Evolutionary conservation across 2,329 filamentous ascomycete species (phyloP).

Genomic region (Emergomyces africanus): DNA sequence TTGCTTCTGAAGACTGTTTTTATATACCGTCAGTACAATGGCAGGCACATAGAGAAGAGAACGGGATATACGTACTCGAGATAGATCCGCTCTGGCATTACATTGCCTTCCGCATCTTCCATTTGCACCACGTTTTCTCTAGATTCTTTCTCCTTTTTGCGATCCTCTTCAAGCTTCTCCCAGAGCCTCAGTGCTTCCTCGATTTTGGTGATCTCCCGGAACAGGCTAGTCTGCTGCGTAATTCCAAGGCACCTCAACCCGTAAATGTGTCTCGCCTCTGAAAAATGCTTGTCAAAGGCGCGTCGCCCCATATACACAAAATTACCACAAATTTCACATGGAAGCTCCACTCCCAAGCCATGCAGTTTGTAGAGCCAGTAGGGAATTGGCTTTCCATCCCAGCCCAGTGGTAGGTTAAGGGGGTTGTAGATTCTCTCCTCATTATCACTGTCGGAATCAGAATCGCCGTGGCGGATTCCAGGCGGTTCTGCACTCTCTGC

Average conservation of each 20-base stretch:
- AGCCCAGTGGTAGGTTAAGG: constrained; percentile 84
- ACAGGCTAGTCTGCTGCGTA: constrained; percentile 69
- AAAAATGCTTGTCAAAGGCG: constrained; percentile 98
- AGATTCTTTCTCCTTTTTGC: constrained; percentile 61
- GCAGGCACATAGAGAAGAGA: neutral
- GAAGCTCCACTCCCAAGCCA: constrained; percentile 84
- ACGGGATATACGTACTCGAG: constrained; percentile 45
- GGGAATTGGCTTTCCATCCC: constrained; percentile 98
- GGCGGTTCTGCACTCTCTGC: constrained; percentile 41
- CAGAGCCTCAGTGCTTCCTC: constrained; percentile 78
- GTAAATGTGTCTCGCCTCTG: constrained; percentile 83
- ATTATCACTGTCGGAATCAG: constrained; percentile 53
- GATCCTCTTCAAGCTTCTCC: constrained; percentile 84
- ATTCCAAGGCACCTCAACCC: constrained; percentile 90
- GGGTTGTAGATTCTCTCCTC: constrained; percentile 93
- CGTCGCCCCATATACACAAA: constrained; percentile 97
- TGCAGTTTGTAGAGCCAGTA: constrained; percentile 99
- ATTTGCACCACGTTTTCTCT: constrained; percentile 89
- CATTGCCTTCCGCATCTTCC: constrained; percentile 95
- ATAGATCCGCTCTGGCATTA: constrained; percentile 99
- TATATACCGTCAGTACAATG: constrained; percentile 7
- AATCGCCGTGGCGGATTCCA: constrained; percentile 33
- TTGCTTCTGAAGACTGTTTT: constrained; percentile 14
- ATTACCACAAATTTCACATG: constrained; percentile 94
- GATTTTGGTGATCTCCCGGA: constrained; percentile 87